phyloP scores from a whole-genome alignment of 2,329 filamentous ascomycete genomes.

The Fusarium agapanthi region DNA sequence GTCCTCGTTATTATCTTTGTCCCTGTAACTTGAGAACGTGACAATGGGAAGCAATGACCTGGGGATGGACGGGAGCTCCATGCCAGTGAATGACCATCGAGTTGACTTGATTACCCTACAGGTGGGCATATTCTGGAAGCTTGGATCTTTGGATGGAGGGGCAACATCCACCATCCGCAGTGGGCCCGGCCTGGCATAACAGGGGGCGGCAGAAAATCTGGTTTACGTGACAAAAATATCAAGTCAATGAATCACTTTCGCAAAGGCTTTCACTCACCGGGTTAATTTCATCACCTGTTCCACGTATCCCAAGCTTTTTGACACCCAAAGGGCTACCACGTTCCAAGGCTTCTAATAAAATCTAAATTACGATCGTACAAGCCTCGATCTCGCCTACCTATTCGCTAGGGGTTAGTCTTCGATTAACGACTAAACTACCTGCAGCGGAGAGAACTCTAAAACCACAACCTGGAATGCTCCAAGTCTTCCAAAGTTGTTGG shows the following conservation, averaged over 20 bases:
- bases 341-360: not conserved
- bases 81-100: not conserved
- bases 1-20: slow-evolving; percentile 8
- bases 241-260: accelerated
- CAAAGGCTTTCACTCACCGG: accelerated
- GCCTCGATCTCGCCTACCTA: not conserved
- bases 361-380: not conserved
- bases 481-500: not conserved
- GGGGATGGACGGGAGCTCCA: not conserved
- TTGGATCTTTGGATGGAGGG: not conserved
- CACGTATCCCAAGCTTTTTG: not conserved
- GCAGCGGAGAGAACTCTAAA: not conserved
- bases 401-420: not conserved
- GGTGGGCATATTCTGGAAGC: slow-evolving; percentile 4
- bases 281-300: not conserved
- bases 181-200: not conserved
- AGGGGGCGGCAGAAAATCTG: not conserved
- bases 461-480: not conserved
- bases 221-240: not conserved
- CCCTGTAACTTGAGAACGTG: not conserved
- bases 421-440: not conserved
- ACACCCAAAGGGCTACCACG: not conserved
- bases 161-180: not conserved
- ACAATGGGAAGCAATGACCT: not conserved
- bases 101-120: not conserved